Evolutionary conservation across 768 basidiomycete species (phyloP), one percentile per base, ranked within the genome.

Genomic region (Lentinula boryana): DNA sequence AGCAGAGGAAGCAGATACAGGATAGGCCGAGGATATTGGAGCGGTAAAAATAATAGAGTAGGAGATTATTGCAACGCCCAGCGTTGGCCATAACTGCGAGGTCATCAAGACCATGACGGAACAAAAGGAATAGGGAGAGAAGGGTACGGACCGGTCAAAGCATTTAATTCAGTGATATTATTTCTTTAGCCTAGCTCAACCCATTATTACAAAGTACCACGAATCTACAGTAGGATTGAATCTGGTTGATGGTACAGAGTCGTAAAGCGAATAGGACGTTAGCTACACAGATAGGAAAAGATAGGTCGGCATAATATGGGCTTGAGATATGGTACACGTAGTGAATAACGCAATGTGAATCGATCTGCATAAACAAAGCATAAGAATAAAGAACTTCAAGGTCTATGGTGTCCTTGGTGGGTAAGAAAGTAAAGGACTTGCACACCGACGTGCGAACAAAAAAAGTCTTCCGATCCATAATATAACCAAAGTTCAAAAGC

Each of bases 41-140:
- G 44, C 43, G 31, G 21, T 13, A 12, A 41, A 12, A 44, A 27
- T 6, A 35, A 36, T 4, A 1, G 31, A 49, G 15, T 5, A 33
- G 5, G 12, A 55, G 13, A 46, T 13, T 32, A 16, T 46, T 31
- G 27, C 4, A 31, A 58, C 33, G 57, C 31, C 57, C 57, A 58
- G 57, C 43, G 36, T 58, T 27, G 44, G 33, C 38, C 18, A n/a
- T 5, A 58, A 23, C 18, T 21, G 7, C 43, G 15, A 49, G 44
- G 56, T 44, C 41, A 46, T 49, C 31, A 36, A 58, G 57, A 58
- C 57, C 48, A 49, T 58, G 57, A 23, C 7, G 44, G 18, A 6
- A 31, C n/a, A 40, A 38, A 41, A 21, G 21, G 23, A 46, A 16
- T 9, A 18, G 18, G 40, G 40, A 27, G 10, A 7, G 4, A 7